Base-by-base conservation (phyloP, 2,329 filamentous ascomycete species). In the Monosporascus sp. region DNA sequence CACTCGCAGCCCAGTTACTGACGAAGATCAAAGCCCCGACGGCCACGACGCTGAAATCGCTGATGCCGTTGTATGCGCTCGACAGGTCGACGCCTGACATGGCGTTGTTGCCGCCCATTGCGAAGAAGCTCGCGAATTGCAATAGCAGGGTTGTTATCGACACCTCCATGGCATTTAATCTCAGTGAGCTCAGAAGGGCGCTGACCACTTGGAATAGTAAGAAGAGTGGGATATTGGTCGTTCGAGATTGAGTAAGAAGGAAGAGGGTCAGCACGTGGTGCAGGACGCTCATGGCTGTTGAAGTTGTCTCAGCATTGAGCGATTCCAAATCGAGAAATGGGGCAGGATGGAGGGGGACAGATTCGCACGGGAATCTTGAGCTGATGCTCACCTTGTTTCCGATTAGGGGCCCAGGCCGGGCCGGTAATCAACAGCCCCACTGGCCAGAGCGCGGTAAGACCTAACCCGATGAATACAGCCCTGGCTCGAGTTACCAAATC, bases 21-120 rank as follows among this genome's bases (percentile, higher is more conserved):
- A 91, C 68, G 65, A 97, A 96, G 2, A 92, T 91, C 50, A 99
- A 77, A 3, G 89, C 57, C 0, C 91, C 94, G 17, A 99, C 94
- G 17, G 85, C 79, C n/a, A 84, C 58, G 57, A 94, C 78, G 65
- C 89, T 92, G 75, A 95, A 99, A 52, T 79, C 83, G 49, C 80
- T 81, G 38, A 99, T 79, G 57, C 94, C 94, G 64, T 99, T 99
- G 73, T 99, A 99, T 0, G 92, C 92, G 66, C 87, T 96, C 6
- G 91, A 95, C 20, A 99, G 80, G 66, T 97, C 92, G 63, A 99
- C 84, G n/a, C 89, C 93, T 14, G 92, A 96, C 60, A 99, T 96
- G 41, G 94, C 88, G 69, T 99, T 99, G 47, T 89, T 90, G 67
- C 91, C 91, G 24, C 92, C 94, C 58, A 91, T 84, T 31, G 90